phyloP scores from a whole-genome alignment of 176 grass and related monocot species.

The Triticum timopheevii region DNA sequence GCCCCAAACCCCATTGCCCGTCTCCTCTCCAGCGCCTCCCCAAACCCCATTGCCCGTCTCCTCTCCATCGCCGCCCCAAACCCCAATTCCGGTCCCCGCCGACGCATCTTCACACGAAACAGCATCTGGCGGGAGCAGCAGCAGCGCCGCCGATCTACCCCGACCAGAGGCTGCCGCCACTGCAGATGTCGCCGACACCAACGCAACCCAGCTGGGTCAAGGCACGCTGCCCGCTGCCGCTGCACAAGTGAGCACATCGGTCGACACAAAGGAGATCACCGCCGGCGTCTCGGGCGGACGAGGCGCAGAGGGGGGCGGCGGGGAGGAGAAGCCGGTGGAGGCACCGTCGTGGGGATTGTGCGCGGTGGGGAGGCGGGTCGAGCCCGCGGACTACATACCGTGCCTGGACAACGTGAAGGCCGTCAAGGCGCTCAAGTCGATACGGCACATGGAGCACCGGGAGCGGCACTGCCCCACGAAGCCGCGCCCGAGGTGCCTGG shows the following conservation, averaged over 20 bases:
- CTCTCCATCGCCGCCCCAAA: not conserved
- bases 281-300: not conserved
- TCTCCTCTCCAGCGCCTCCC: not conserved
- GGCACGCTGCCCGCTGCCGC: not conserved
- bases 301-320: not conserved
- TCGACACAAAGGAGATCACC: not conserved
- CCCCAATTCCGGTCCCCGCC: constrained; percentile 6
- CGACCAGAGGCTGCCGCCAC: not conserved
- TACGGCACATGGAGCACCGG: constrained; percentile 84
- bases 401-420: constrained; percentile 88
- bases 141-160: not conserved
- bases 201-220: not conserved
- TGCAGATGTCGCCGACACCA: not conserved
- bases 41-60: not conserved
- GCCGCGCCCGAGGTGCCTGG: constrained; percentile 60
- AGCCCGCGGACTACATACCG: constrained; percentile 75
- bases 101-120: not conserved
- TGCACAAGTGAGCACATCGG: not conserved
- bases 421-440: constrained; percentile 68
- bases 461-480: constrained; percentile 83
- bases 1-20: not conserved
- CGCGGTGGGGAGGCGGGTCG: constrained; percentile 53
- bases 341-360: constrained; percentile 61
- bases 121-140: not conserved
- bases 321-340: constrained; percentile 33